phyloP scores from a whole-genome alignment of 2,329 filamentous ascomycete species.

The Epichloe aotearoae region DNA sequence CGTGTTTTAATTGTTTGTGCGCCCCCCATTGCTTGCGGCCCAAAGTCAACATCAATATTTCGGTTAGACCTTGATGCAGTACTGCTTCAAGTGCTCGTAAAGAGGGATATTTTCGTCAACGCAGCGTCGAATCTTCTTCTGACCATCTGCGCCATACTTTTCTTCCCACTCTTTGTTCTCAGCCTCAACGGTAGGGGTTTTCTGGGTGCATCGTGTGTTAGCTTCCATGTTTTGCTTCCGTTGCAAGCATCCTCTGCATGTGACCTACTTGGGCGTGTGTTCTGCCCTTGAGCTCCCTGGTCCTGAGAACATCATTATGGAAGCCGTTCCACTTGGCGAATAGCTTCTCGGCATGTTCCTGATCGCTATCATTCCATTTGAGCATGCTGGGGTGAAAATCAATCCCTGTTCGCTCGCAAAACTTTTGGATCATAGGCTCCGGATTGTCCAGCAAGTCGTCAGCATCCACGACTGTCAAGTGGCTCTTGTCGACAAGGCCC shows the following conservation, averaged over 20 bases:
- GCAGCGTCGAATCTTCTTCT: constrained; percentile 54
- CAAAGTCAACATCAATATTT: neutral
- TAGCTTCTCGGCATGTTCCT: constrained; percentile 56
- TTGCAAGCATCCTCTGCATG: neutral
- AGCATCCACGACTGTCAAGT: constrained; percentile 81
- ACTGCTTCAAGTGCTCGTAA: constrained; percentile 74
- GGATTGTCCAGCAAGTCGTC: constrained; percentile 88
- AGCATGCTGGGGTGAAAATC: constrained; percentile 69
- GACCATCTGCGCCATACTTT: constrained; percentile 61
- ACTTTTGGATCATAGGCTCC: constrained; percentile 58
- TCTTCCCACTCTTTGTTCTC: constrained; percentile 59
- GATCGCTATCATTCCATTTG: constrained; percentile 65
- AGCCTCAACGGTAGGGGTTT: constrained; percentile 48
- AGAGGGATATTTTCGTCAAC: constrained; percentile 60
- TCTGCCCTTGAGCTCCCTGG: constrained; percentile 62
- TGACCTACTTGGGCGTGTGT: constrained; percentile 45
- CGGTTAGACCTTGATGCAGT: constrained; percentile 48
- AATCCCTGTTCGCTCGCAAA: constrained; percentile 70
- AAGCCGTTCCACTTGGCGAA: constrained; percentile 98
- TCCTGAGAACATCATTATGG: constrained; percentile 87
- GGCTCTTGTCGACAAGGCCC: constrained; percentile 55
- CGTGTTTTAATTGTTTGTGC: neutral
- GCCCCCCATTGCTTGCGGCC: neutral
- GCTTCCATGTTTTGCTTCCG: neutral
- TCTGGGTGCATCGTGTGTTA: constrained; percentile 25